Conservation (phyloP, 176 grass and related monocot species). For the Lolium perenne region DNA sequence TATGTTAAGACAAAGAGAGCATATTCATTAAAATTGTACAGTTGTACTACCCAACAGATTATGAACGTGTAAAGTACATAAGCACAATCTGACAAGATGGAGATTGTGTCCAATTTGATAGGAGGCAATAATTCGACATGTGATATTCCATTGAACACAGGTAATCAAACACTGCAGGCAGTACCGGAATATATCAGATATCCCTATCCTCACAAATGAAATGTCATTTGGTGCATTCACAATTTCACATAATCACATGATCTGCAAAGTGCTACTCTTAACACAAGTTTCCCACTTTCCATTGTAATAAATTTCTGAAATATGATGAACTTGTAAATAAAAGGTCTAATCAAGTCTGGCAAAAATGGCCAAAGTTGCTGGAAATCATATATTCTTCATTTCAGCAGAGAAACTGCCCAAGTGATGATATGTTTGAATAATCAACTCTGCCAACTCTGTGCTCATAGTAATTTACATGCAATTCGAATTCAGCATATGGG, state of each 20-base stretch:
- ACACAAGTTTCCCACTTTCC: background rate
- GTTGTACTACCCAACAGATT: background rate
- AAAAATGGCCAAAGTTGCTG: background rate
- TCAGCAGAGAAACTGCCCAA: slow-evolving; percentile 1
- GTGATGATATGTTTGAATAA: background rate
- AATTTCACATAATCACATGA: background rate
- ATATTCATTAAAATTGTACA: background rate
- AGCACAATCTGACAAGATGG: background rate
- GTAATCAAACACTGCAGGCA: slow-evolving; percentile 9
- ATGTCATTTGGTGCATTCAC: slow-evolving; percentile 19
- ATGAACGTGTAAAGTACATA: slow-evolving; percentile 1
- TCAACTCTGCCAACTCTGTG: background rate
- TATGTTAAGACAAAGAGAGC: background rate
- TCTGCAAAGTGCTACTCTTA: background rate
- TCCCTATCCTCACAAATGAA: slow-evolving; percentile 18
- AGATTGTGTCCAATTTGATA: slow-evolving; percentile 6
- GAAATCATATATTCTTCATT: background rate
- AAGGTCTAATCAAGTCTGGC: background rate
- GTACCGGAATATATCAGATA: slow-evolving; percentile 3
- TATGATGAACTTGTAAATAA: background rate
- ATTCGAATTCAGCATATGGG: slow-evolving; percentile 14
- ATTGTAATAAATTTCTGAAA: background rate
- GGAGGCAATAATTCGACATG: background rate
- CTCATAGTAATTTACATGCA: background rate
- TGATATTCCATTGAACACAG: background rate